These are phyloP conservation scores for Amaranthus cruentus DNA, from an alignment of 148 eudicot genomes.

Conservation along the genomic window DNA sequence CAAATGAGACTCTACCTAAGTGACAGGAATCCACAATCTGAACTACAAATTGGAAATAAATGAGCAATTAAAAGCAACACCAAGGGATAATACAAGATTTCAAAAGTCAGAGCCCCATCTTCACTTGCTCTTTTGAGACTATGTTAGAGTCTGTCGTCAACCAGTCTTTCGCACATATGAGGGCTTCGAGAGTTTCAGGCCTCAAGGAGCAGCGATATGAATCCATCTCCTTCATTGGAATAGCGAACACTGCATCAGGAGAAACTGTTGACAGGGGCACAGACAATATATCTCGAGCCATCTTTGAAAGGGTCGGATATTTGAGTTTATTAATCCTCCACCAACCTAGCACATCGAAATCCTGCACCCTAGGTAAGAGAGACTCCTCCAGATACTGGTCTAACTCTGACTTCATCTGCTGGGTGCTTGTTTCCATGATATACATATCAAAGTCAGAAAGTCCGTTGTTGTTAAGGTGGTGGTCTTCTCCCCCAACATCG, in stretches of 20 bases:
- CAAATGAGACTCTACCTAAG: slow-evolving; percentile 9
- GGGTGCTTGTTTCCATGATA: slow-evolving; percentile 82
- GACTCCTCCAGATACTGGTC: slow-evolving; percentile 96
- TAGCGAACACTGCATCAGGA: slow-evolving; percentile 49
- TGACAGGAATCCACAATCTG: slow-evolving; percentile 22
- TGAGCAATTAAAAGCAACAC: neutral
- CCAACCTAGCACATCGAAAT: slow-evolving; percentile 92
- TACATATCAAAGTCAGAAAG: slow-evolving; percentile 78
- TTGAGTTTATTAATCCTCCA: slow-evolving; percentile 82
- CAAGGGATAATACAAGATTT: slow-evolving; percentile 10
- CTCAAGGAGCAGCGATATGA: slow-evolving; percentile 61
- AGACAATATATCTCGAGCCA: slow-evolving; percentile 83
- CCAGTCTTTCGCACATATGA: slow-evolving; percentile 94
- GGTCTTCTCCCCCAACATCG: slow-evolving; percentile 41
- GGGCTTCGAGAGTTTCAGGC: slow-evolving; percentile 86
- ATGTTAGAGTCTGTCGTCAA: slow-evolving; percentile 37
- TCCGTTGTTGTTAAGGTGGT: slow-evolving; percentile 38
- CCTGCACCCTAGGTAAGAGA: slow-evolving; percentile 71
- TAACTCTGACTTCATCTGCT: slow-evolving; percentile 68
- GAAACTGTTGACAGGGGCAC: slow-evolving; percentile 63
- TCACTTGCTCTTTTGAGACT: slow-evolving; percentile 33
- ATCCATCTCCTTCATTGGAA: slow-evolving; percentile 63
- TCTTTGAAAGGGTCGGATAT: slow-evolving; percentile 89
- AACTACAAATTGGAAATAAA: slow-evolving; percentile 7
- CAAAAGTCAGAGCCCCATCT: slow-evolving; percentile 45